A percentile compares a stretch with the other conserved stretches of the same genome.
Evolutionary conservation across 129 eudicot species (phyloP).

Genomic region (Sambucus nigra): DNA sequence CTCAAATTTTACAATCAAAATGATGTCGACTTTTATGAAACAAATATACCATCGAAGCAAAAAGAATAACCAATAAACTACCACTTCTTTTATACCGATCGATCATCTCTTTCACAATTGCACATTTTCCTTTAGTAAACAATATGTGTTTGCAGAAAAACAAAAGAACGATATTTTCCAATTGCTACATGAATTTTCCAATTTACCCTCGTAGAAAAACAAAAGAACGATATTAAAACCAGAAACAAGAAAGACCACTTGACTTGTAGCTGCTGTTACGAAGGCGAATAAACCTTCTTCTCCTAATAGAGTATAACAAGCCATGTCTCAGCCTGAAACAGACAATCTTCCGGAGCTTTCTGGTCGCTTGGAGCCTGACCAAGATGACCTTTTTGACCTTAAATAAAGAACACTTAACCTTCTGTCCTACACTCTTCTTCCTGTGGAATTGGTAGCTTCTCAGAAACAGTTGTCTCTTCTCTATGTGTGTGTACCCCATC

Average conservation of each 20-base stretch:
- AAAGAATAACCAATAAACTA: too few species aligned
- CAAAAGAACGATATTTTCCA: too few species aligned
- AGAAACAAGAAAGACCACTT: conserved; percentile 28
- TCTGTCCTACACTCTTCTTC: conserved; percentile 48
- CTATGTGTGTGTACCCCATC: conserved; percentile 42
- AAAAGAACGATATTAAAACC: too few species aligned
- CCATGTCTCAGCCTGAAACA: conserved; percentile 64
- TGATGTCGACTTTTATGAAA: too few species aligned
- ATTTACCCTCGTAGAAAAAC: too few species aligned
- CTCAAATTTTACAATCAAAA: too few species aligned
- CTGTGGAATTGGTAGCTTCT: conserved; percentile 81
- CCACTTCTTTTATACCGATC: too few species aligned
- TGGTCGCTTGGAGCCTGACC: conserved; percentile 43
- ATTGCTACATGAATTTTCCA: too few species aligned
- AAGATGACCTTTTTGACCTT: conserved; percentile 55
- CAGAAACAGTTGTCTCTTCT: conserved; percentile 73
- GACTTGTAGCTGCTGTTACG: neutral
- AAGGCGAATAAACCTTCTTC: conserved; percentile 33
- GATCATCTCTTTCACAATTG: too few species aligned
- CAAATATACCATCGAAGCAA: too few species aligned
- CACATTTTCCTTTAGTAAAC: too few species aligned
- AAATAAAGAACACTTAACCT: conserved; percentile 43
- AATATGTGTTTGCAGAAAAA: too few species aligned
- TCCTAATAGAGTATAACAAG: conserved; percentile 23
- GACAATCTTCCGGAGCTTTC: conserved; percentile 40